phyloP scores from a whole-genome alignment of 805 yeast species.

The Saccharomyces paradoxus region DNA sequence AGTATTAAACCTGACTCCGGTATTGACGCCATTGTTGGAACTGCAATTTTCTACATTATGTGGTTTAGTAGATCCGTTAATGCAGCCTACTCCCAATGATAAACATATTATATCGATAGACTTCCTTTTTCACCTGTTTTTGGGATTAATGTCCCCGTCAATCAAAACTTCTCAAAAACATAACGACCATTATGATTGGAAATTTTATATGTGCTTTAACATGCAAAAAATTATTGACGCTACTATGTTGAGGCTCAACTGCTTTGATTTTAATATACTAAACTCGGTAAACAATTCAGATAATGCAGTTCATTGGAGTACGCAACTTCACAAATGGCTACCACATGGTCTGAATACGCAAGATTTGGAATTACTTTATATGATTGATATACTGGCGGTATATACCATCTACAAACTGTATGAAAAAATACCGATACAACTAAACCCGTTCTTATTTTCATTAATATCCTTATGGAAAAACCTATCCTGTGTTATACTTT shows the following conservation, averaged over 20 bases:
- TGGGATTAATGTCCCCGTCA: constrained; percentile 34
- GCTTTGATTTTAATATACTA: constrained; percentile 20
- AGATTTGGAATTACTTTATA: constrained; percentile 39
- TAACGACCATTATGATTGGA: constrained; percentile 18
- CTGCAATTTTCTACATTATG: constrained; percentile 28
- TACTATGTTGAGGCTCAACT: constrained; percentile 19
- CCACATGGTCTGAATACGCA: constrained; percentile 31
- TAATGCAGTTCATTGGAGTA: constrained; percentile 20
- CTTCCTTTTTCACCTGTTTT: constrained; percentile 42
- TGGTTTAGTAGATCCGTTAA: constrained; percentile 49
- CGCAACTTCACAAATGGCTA: constrained; percentile 32
- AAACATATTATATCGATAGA: constrained; percentile 46
- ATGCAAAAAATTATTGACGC: constrained; percentile 23
- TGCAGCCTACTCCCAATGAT: constrained; percentile 61
- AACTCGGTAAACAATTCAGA: constrained; percentile 17
- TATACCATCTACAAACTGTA: constrained; percentile 40
- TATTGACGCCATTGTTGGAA: constrained; percentile 15
- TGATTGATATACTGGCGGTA: constrained; percentile 37
- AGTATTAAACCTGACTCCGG: constrained; percentile 10
- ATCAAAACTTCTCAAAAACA: constrained; percentile 8
- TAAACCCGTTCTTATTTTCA: constrained; percentile 56
- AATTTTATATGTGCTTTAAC: constrained; percentile 21
- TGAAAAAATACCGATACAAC: constrained; percentile 25
- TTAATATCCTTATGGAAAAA: constrained; percentile 59
- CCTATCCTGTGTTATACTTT: constrained; percentile 48